Base-by-base conservation (phyloP, 2,329 filamentous ascomycete genomes). In the Beauveria medogensis region DNA sequence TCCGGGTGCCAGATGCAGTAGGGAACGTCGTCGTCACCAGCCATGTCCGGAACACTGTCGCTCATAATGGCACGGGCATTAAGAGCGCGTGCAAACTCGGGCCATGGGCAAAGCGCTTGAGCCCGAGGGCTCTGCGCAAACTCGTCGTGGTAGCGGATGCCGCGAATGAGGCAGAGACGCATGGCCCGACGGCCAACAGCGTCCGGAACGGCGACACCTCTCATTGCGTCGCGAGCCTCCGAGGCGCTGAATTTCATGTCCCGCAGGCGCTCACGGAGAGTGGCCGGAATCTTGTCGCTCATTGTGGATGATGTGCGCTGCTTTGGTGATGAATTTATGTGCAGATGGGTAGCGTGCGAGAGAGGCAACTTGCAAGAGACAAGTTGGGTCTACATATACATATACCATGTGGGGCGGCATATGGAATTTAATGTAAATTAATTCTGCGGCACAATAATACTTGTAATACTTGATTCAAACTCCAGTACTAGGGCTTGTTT, bases 1-100 rank as follows among this genome's bases (percentile, higher is more conserved):
- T 74, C 69, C 0, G 75, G 75, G 62, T 74, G 63, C 73, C 73
- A 77, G 57, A 77, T 75, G 63, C 74, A 77, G 64, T 77, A 76
- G 66, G 63, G 3, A 68, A 66, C 20, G 20, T 51, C 26, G 47
- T 51, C 40, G 40, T 55, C 41, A 12, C 64, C 56, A 16, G 63
- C 37, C 1, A 64, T 70, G 9, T 69, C 64, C 1, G 73, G 74
- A n/a, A 76, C 67, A 3, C 16, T 55, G 44, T 70, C 67, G 64
- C 70, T 73, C 70, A 74, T 74, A 46, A 73, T 73, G 43, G 63
- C 56, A n/a, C 71, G 67, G 14, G 72, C 72, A 61, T 74, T 70
- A 14, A 55, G 50, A 18, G 60, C 55, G 43, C 56, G 56, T 10
- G 56, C 34, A 48, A 56, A 56, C 18, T 51, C 47, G 8, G 47